A percentile compares a stretch with the other conserved stretches of the same genome.
These are phyloP conservation scores for Aspergillus fumigatiaffinis DNA, from an alignment of 2,329 filamentous ascomycete genomes.

Conservation along the genomic window DNA sequence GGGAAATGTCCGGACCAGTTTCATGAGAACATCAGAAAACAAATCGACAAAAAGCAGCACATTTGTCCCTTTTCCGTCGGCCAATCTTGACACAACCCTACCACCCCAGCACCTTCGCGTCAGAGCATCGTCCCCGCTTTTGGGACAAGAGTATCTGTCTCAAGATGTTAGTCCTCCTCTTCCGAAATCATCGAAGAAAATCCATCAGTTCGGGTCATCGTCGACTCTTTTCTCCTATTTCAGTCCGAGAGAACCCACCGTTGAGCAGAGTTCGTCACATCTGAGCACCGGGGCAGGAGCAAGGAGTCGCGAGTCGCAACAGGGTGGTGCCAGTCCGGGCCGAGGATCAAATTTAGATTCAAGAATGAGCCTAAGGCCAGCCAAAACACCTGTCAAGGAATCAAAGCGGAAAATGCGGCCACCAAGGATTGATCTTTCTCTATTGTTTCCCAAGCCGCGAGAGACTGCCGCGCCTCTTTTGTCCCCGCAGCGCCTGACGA, in stretches of 20 bases:
- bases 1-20: conserved; percentile 32
- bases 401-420: conserved; percentile 38
- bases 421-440: conserved; percentile 39
- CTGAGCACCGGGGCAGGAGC: conserved; percentile 16
- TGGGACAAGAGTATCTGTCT: conserved; percentile 38
- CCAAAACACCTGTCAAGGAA: conserved; percentile 26
- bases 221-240: conserved; percentile 47
- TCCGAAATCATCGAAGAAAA: conserved; percentile 34
- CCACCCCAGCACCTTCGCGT: conserved; percentile 33
- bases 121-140: conserved; percentile 45
- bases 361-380: conserved; percentile 20
- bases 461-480: conserved; percentile 30
- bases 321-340: conserved; percentile 5
- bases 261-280: conserved; percentile 21
- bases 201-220: conserved; percentile 41
- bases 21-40: conserved; percentile 39
- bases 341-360: conserved; percentile 14
- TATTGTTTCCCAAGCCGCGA: conserved; percentile 40
- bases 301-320: conserved; percentile 3
- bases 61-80: conserved; percentile 27
- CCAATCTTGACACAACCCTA: conserved; percentile 11
- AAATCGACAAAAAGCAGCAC: conserved; percentile 22
- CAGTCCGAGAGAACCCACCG: conserved; percentile 40
- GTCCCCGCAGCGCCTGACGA: conserved; percentile 40
- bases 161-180: conserved; percentile 23